These are phyloP conservation scores for Cyphellophora europaea DNA, from an alignment of 2,329 filamentous ascomycete genomes.

Conservation along the genomic window DNA sequence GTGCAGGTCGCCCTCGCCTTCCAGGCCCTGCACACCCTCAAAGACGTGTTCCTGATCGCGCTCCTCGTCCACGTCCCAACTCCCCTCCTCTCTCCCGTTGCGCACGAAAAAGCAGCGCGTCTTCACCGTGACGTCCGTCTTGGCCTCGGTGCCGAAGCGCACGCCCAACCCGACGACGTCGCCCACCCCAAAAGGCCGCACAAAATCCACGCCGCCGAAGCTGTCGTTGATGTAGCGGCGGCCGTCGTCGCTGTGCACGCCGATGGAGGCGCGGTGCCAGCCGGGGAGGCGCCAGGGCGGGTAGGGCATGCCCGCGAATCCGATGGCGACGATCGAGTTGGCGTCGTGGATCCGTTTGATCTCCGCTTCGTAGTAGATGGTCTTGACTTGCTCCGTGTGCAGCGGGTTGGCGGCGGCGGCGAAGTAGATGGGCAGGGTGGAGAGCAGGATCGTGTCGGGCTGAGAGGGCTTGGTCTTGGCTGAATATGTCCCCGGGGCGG, in stretches of 20 bases:
- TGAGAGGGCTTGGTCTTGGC: conserved; percentile 34
- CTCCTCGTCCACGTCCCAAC: conserved; percentile 54
- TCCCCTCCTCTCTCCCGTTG: conserved; percentile 41
- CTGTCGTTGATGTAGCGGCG: conserved; percentile 54
- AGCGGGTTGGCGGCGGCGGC: conserved; percentile 41
- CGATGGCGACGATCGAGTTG: conserved; percentile 48
- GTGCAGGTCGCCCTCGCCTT: conserved; percentile 58
- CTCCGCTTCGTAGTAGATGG: conserved; percentile 52
- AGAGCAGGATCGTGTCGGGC: conserved; percentile 44
- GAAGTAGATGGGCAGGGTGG: conserved; percentile 49
- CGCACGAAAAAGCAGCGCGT: conserved; percentile 47
- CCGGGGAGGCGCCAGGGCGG: conserved; percentile 53
- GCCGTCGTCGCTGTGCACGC: conserved; percentile 55
- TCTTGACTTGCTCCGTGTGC: conserved; percentile 35
- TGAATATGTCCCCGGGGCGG: conserved; percentile 25
- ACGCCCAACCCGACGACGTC: conserved; percentile 54
- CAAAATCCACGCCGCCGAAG: conserved; percentile 51
- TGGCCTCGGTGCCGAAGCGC: conserved; percentile 33
- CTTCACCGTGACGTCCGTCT: conserved; percentile 17
- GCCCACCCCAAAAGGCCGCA: conserved; percentile 39
- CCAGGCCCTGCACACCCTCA: conserved; percentile 50
- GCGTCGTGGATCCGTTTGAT: conserved; percentile 32
- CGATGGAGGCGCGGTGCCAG: conserved; percentile 53
- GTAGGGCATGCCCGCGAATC: conserved; percentile 52
- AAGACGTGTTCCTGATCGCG: conserved; percentile 37